phyloP scores from a whole-genome alignment of 176 grass and related monocot species.

The Oryza coarctata region DNA sequence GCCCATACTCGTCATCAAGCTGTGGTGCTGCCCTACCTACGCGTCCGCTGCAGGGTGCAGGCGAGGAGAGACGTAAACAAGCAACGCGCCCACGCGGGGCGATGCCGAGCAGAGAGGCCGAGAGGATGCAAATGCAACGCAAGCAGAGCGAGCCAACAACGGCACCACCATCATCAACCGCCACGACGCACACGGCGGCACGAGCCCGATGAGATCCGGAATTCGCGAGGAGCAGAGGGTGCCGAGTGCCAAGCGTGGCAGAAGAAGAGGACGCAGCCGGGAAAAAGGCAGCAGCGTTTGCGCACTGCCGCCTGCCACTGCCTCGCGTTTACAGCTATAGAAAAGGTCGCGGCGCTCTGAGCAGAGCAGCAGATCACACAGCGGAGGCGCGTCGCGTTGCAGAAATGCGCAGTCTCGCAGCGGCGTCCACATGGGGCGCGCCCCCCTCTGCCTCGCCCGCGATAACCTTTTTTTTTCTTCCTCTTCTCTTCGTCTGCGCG shows the following conservation, averaged over 20 bases:
- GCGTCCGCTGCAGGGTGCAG: not conserved
- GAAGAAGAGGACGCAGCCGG: not conserved
- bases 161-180: not conserved
- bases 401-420: not conserved
- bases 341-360: not conserved
- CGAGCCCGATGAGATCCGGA: not conserved
- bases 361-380: not conserved
- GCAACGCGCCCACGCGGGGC: not conserved
- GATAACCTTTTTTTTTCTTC: not conserved
- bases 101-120: not conserved
- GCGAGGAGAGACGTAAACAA: not conserved
- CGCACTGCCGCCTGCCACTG: too few species aligned
- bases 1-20: not conserved
- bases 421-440: too few species aligned
- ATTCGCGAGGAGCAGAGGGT: not conserved
- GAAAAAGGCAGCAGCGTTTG: not conserved
- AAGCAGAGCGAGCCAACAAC: too few species aligned
- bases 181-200: not conserved
- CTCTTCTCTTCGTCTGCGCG: not conserved
- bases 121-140: slow-evolving; percentile 22
- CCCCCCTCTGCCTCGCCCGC: too few species aligned
- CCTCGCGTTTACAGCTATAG: not conserved
- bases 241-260: slow-evolving; percentile 7
- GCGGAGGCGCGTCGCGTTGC: not conserved
- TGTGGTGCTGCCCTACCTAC: not conserved